A percentile compares a stretch with the other conserved stretches of the same genome.
Evolutionary conservation across 495 filamentous ascomycete genomes (phyloP).

Genomic region (Friedmanniomyces simplex): DNA sequence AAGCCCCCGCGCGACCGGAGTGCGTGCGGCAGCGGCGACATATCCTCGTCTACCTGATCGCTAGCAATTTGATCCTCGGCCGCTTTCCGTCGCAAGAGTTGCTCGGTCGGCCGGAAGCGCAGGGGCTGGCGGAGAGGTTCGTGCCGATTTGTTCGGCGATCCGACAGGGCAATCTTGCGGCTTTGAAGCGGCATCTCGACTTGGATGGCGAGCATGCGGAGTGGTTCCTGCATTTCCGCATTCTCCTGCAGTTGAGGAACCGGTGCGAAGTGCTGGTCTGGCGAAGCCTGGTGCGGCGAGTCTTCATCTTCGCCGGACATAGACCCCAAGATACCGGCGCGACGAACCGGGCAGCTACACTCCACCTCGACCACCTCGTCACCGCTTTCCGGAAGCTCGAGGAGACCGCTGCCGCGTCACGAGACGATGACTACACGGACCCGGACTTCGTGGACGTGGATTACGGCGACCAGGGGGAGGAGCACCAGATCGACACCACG

Average conservation of each 20-base stretch:
- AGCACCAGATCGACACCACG: constrained; percentile 29
- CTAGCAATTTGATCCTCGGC: constrained; percentile 73
- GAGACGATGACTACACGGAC: constrained; percentile 28
- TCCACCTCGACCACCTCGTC: constrained; percentile 46
- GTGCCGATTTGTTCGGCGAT: constrained; percentile 64
- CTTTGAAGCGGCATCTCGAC: constrained; percentile 53
- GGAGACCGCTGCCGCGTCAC: constrained; percentile 10
- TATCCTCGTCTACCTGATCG: constrained; percentile 77
- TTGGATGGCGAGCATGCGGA: constrained; percentile 38
- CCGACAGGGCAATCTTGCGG: constrained; percentile 62
- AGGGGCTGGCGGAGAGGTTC: constrained; percentile 60
- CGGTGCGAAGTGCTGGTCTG: constrained; percentile 72
- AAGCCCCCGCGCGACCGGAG: constrained; percentile 48
- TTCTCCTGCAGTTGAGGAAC: constrained; percentile 61
- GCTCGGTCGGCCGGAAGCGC: constrained; percentile 60
- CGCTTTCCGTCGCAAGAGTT: constrained; percentile 64
- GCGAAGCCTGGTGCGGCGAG: constrained; percentile 69
- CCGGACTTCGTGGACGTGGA: constrained; percentile 34
- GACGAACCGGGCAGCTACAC: constrained; percentile 39
- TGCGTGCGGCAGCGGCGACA: constrained; percentile 61
- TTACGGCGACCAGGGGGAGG: constrained; percentile 41
- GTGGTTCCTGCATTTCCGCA: constrained; percentile 69
- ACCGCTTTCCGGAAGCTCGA: constrained; percentile 35
- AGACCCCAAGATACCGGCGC: constrained; percentile 31
- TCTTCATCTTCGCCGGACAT: constrained; percentile 55